A percentile compares a stretch with the other conserved stretches of the same genome.
These are phyloP conservation scores for Alternaria panax DNA, from an alignment of 2,329 filamentous ascomycete species.

Conservation along the genomic window DNA sequence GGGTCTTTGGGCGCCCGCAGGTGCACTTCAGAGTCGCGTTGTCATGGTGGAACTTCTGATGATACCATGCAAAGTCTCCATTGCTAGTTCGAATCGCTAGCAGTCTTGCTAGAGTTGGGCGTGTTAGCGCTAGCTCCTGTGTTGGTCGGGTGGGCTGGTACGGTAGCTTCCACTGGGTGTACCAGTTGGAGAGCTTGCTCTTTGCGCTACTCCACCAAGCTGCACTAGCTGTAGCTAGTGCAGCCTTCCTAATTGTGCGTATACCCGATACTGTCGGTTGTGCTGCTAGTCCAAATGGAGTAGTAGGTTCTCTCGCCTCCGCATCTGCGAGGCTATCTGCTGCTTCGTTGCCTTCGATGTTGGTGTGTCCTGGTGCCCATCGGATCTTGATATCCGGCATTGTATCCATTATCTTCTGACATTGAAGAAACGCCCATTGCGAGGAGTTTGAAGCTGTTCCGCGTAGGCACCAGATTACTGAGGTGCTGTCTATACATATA, in stretches of 20 bases:
- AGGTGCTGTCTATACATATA: too few relatives aligned
- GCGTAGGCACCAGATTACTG: too few relatives aligned
- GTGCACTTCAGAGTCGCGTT: slow-evolving; percentile 1
- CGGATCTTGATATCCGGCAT: too few relatives aligned
- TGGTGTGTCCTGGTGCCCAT: too few relatives aligned
- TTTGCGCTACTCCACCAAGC: too few relatives aligned
- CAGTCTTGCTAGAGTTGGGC: background rate
- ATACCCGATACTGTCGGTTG: background rate
- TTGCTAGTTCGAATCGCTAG: background rate
- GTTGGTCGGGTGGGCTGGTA: background rate
- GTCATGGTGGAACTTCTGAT: slow-evolving; percentile 1
- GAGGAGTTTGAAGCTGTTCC: too few relatives aligned
- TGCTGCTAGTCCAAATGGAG: background rate
- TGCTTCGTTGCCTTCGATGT: too few relatives aligned
- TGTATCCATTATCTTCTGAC: too few relatives aligned
- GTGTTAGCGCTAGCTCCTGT: background rate
- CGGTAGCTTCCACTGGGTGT: background rate
- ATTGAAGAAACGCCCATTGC: too few relatives aligned
- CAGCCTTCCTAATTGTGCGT: background rate
- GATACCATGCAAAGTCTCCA: slow-evolving; percentile 11
- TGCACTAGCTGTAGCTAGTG: background rate
- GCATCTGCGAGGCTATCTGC: background rate
- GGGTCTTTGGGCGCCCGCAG: slow-evolving; percentile 5
- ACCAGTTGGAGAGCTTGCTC: background rate
- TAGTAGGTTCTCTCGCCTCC: background rate